Conservation (phyloP, 768 basidiomycete species). For the Cytidiella melzeri region DNA sequence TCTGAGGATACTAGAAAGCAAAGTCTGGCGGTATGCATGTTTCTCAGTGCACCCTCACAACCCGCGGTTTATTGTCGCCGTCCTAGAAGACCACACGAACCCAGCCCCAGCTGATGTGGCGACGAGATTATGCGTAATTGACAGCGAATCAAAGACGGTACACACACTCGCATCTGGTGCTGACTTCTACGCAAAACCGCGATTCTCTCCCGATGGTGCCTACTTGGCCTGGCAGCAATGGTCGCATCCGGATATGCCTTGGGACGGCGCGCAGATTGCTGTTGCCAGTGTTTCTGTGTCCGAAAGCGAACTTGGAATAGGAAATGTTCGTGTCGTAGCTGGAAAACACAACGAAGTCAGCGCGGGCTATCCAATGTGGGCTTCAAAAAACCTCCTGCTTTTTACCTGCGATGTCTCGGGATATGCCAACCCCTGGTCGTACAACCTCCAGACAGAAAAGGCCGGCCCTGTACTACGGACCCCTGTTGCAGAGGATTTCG, state of each 20-base stretch:
- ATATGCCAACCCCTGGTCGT: constrained; percentile 63
- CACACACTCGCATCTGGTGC: constrained; percentile 46
- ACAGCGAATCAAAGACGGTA: constrained; percentile 39
- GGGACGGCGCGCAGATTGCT: constrained; percentile 56
- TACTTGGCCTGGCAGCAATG: constrained; percentile 60
- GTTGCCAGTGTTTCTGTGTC: constrained; percentile 41
- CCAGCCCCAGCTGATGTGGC: constrained; percentile 44
- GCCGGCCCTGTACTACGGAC: constrained; percentile 34
- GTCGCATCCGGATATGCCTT: constrained; percentile 69
- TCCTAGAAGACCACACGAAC: constrained; percentile 68
- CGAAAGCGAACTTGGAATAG: constrained; percentile 23
- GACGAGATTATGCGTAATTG: constrained; percentile 53
- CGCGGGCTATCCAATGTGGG: constrained; percentile 57
- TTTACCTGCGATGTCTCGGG: constrained; percentile 64
- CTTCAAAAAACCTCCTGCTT: constrained; percentile 45
- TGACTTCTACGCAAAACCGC: constrained; percentile 66
- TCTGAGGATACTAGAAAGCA: constrained; percentile 37
- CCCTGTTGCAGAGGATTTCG: constrained; percentile 50
- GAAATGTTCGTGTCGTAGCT: constrained; percentile 39
- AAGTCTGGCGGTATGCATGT: constrained; percentile 55
- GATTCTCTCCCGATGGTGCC: constrained; percentile 54
- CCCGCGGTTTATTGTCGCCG: constrained; percentile 47
- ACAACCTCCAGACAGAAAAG: constrained; percentile 30
- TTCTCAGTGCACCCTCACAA: constrained; percentile 51
- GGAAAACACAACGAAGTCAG: constrained; percentile 46